Evolutionary conservation across 2,329 filamentous ascomycete species (phyloP).

Genomic region (Microascus cirrosus): DNA sequence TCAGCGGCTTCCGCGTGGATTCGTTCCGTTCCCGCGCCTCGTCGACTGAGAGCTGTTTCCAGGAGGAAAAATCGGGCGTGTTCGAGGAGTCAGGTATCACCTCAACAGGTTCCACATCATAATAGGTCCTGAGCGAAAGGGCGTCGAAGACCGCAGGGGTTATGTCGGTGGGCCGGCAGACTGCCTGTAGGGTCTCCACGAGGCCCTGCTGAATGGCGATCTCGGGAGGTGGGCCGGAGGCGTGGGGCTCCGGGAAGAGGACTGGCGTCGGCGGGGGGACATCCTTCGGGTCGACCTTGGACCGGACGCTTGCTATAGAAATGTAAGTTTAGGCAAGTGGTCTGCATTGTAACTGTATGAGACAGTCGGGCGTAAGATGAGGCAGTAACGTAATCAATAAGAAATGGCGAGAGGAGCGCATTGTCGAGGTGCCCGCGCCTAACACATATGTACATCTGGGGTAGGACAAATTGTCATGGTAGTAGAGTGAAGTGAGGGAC

Average conservation of each 20-base stretch:
- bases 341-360: no score
- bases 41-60: conserved; percentile 37
- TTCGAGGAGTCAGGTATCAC: conserved; percentile 42
- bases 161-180: conserved; percentile 41
- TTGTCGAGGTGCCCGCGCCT: no score
- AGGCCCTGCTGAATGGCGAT: conserved; percentile 15
- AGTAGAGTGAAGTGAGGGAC: neutral
- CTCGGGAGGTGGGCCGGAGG: conserved; percentile 13
- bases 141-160: conserved; percentile 40
- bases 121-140: conserved; percentile 43
- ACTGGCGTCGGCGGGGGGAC: conserved; percentile 46
- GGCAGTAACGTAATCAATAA: no score
- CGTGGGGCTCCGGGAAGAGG: conserved; percentile 26
- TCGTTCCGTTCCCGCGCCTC: conserved; percentile 36
- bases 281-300: conserved; percentile 31
- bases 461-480: neutral
- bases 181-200: conserved; percentile 37
- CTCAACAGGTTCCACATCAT: conserved; percentile 33
- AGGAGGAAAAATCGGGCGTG: conserved; percentile 41
- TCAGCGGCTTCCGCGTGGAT: conserved; percentile 34
- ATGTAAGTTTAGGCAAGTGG: neutral
- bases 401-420: neutral
- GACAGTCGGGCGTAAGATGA: no score
- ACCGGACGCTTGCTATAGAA: neutral
- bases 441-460: neutral